Evolutionary conservation across 1,139 yeast species (phyloP).

Genomic region (Kodamaea arcana): DNA sequence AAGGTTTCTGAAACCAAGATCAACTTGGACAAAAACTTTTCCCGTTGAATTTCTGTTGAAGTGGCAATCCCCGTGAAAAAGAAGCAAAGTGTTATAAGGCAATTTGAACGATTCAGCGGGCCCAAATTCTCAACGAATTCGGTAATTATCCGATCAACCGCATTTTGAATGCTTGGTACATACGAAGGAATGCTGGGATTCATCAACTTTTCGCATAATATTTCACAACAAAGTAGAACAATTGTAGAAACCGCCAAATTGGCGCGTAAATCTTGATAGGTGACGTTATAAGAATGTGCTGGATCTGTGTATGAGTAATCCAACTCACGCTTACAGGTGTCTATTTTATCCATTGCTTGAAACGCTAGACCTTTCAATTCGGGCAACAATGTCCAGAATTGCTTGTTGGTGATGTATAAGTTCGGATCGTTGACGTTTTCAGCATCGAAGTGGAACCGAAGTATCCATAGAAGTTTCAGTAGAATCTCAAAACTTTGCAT

Average conservation of each 20-base stretch:
- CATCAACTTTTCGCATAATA: constrained; percentile 17
- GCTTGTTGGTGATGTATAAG: constrained; percentile 9
- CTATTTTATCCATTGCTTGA: constrained; percentile 6
- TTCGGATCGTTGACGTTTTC: constrained; percentile 1
- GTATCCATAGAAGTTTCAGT: constrained; percentile 37
- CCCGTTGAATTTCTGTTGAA: constrained; percentile 15
- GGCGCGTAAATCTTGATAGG: constrained; percentile 10
- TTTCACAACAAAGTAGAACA: constrained; percentile 10
- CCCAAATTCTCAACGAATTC: constrained; percentile 15
- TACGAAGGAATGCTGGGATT: constrained; percentile 18
- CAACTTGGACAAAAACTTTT: constrained; percentile 18
- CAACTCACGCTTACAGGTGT: constrained; percentile 8
- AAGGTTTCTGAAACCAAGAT: constrained; percentile 5
- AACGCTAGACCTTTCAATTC: constrained; percentile 8
- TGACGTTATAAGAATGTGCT: constrained; percentile 2
- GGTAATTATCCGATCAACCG: constrained; percentile 18
- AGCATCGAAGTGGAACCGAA: constrained; percentile 20
- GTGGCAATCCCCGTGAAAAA: constrained; percentile 27
- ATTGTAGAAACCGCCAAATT: constrained; percentile 14
- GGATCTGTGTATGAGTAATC: constrained; percentile 3
- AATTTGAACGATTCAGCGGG: constrained; percentile 14
- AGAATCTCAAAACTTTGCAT: constrained; percentile 27
- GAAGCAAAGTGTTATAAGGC: constrained; percentile 18
- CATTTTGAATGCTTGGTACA: constrained; percentile 20
- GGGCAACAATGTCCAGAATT: constrained; percentile 12